Evolutionary conservation across 2,329 filamentous ascomycete species (phyloP).

Genomic region (Phialophora expanda): DNA sequence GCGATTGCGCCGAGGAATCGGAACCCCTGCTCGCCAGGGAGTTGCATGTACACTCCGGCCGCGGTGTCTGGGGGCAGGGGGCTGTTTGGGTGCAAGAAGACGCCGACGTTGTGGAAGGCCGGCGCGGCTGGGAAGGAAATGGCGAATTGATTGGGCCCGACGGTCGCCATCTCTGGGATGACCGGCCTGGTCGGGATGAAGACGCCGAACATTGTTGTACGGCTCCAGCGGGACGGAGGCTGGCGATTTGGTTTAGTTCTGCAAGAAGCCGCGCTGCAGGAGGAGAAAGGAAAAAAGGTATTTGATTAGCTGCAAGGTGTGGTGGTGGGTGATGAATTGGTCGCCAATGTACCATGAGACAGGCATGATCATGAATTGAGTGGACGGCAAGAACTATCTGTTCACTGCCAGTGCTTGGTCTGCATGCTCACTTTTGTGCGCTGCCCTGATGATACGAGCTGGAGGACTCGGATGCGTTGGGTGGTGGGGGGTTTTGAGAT

Average conservation of each 20-base stretch:
- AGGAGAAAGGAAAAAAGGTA: neutral
- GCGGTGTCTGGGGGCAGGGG: constrained; percentile 75
- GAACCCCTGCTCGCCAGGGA: constrained; percentile 69
- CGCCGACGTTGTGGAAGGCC: constrained; percentile 74
- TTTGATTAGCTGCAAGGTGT: neutral
- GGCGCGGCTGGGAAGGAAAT: constrained; percentile 69
- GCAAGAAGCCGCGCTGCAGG: too few relatives aligned
- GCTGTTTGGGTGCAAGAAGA: constrained; percentile 84
- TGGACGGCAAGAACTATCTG: neutral
- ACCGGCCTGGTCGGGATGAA: constrained; percentile 66
- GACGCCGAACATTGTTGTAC: constrained; percentile 61
- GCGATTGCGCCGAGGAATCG: constrained; percentile 87
- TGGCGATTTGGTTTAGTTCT: neutral
- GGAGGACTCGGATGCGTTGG: neutral
- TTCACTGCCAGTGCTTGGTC: neutral
- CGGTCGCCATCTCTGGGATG: constrained; percentile 59
- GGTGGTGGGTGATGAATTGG: neutral
- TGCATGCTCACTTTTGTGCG: neutral
- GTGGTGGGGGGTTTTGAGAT: neutral
- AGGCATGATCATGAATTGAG: neutral
- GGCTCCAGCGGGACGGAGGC: neutral
- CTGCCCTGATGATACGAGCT: neutral
- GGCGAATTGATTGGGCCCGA: constrained; percentile 63
- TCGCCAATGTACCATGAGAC: neutral
- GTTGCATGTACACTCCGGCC: constrained; percentile 86